Conservation (phyloP, 1,284 basidiomycete genomes). For the Clitocybe nebularis region DNA sequence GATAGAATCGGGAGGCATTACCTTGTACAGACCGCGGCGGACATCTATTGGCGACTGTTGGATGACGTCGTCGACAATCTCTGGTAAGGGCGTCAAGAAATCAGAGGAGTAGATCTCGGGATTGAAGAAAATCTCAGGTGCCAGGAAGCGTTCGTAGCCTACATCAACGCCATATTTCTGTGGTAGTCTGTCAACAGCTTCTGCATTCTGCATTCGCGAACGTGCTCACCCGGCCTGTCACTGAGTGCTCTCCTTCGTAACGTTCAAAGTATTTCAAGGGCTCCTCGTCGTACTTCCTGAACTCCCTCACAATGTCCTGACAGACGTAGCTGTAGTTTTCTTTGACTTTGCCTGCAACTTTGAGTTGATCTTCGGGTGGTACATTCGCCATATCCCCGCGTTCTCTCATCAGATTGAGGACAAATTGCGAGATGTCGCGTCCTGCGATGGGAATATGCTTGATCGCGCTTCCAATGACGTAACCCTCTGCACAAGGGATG, state of each 20-base stretch:
- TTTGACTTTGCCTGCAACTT: conserved; percentile 93
- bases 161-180: conserved; percentile 92
- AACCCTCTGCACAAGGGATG: conserved; percentile 95
- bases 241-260: conserved; percentile 90
- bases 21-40: conserved; percentile 92
- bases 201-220: neutral
- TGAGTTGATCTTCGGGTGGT: conserved; percentile 95
- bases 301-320: conserved; percentile 99
- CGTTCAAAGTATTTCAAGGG: conserved; percentile 96
- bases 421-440: conserved; percentile 96
- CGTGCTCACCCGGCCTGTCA: conserved; percentile 78
- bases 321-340: conserved; percentile 99
- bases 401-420: conserved; percentile 94
- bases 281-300: conserved; percentile 96
- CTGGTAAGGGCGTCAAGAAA: conserved; percentile 94
- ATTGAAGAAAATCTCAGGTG: conserved; percentile 99
- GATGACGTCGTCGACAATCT: conserved; percentile 96
- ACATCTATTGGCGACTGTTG: conserved; percentile 96
- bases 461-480: conserved; percentile 98
- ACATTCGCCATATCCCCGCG: conserved; percentile 88
- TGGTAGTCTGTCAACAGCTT: conserved; percentile 3
- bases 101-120: conserved; percentile 98
- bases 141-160: conserved; percentile 98
- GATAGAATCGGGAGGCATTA: conserved; percentile 23
- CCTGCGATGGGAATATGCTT: conserved; percentile 99